Evolutionary conservation across 2,329 filamentous ascomycete species (phyloP).

Genomic region (Sarocladium kiliense): DNA sequence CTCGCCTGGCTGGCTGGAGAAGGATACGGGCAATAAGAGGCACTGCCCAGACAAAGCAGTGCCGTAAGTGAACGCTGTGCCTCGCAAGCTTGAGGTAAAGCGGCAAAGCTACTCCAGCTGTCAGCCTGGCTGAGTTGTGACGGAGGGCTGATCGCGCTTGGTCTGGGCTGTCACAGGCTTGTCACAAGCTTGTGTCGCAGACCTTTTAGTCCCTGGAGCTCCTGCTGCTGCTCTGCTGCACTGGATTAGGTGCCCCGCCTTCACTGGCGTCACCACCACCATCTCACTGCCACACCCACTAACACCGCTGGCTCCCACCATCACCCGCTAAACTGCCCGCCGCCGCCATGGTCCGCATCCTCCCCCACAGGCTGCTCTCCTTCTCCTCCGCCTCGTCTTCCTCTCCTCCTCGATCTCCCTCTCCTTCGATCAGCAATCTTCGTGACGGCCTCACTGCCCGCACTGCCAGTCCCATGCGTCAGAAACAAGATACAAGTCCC

Average conservation of each 20-base stretch:
- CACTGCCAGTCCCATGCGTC: conserved; percentile 43
- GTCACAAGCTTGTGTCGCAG: neutral
- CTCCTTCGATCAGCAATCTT: conserved; percentile 27
- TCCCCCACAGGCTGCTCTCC: conserved; percentile 49
- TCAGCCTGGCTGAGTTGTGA: neutral
- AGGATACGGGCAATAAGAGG: no score
- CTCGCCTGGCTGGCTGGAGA: no score
- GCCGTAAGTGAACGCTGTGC: no score
- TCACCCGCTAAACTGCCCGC: neutral
- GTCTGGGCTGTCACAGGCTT: neutral
- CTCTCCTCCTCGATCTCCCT: conserved; percentile 13
- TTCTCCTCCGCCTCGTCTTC: conserved; percentile 25
- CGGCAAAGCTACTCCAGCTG: no score
- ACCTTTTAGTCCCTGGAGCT: no score
- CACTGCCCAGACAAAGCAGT: no score
- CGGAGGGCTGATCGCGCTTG: neutral
- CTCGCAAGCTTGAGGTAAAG: no score
- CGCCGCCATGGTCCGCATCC: conserved; percentile 49
- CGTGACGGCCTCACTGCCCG: conserved; percentile 2
- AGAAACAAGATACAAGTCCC: conserved; percentile 39
- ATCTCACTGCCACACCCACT: neutral
- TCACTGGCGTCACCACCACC: conserved; percentile 3
- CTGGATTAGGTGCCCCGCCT: neutral
- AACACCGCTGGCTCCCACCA: neutral
- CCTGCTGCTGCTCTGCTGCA: no score